These are phyloP conservation scores for Rhizopus sp. DNA, from an alignment of 371 early-diverging fungal species.

Conservation along the genomic window DNA sequence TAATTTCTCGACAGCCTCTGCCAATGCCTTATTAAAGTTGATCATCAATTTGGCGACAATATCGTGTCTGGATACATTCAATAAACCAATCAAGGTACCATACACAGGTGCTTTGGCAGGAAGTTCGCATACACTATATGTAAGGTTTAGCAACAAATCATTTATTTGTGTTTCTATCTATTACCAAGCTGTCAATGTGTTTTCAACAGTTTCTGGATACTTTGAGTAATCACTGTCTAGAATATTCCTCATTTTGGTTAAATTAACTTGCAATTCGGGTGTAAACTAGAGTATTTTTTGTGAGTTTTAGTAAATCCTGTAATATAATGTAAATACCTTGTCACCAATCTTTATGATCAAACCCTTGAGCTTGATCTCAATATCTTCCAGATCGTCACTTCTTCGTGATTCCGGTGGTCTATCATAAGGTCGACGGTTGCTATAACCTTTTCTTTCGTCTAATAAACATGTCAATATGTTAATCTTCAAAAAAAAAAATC, in stretches of 20 bases:
- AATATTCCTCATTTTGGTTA: constrained; percentile 71
- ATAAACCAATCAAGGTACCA: constrained; percentile 73
- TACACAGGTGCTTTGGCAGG: constrained; percentile 83
- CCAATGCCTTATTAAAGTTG: constrained; percentile 48
- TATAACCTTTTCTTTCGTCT: constrained; percentile 25
- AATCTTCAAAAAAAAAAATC: not conserved
- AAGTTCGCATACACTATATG: constrained; percentile 67
- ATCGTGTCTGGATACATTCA: constrained; percentile 63
- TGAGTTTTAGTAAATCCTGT: not conserved
- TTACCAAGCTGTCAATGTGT: constrained; percentile 68
- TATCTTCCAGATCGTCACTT: constrained; percentile 66
- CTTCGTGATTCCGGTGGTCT: constrained; percentile 25
- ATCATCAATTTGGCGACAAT: constrained; percentile 35
- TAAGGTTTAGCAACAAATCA: not conserved
- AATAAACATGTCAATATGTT: not conserved
- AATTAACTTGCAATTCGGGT: constrained; percentile 60
- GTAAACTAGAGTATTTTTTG: constrained; percentile 48
- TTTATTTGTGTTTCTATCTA: not conserved
- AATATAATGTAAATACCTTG: constrained; percentile 47
- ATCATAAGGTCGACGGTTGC: constrained; percentile 29
- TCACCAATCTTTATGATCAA: constrained; percentile 81
- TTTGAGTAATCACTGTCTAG: constrained; percentile 69
- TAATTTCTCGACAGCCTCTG: constrained; percentile 50
- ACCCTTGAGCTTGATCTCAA: constrained; percentile 69
- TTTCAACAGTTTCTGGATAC: constrained; percentile 64